Percentiles rank a stretch among this genome's conserved stretches.
These are phyloP conservation scores for Stachybotrys echinatus DNA, from an alignment of 2,329 filamentous ascomycete species.

Conservation along the genomic window DNA sequence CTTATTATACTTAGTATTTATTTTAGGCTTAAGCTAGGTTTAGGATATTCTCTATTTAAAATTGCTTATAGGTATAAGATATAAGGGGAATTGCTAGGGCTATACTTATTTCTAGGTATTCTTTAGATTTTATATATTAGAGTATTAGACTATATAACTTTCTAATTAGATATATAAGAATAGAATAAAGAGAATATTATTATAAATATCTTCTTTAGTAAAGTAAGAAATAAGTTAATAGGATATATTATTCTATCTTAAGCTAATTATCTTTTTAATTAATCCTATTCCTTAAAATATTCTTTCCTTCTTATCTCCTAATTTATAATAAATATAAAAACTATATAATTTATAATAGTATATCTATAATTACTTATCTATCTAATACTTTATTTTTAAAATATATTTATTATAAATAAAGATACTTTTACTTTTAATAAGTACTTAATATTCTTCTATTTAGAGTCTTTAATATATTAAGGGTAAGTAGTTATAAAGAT, in stretches of 20 bases:
- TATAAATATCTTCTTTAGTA: neutral
- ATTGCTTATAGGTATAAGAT: too few species aligned
- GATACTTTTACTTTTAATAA: neutral
- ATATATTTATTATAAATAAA: neutral
- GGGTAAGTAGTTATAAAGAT: neutral
- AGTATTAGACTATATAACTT: too few species aligned
- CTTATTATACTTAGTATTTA: too few species aligned
- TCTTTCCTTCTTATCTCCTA: neutral
- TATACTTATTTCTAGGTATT: too few species aligned
- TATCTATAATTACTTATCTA: neutral
- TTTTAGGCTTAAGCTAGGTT: too few species aligned
- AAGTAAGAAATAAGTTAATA: neutral
- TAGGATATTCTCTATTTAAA: too few species aligned
- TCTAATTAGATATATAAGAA: too few species aligned
- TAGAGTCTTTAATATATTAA: neutral
- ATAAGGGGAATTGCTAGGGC: too few species aligned
- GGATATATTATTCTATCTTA: neutral
- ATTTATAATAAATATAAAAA: neutral
- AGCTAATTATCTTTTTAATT: neutral
- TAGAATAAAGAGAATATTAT: neutral
- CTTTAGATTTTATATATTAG: too few species aligned
- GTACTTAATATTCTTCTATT: neutral
- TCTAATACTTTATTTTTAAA: neutral
- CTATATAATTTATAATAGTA: neutral
- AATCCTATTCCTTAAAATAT: neutral